Percentiles rank a stretch among this genome's conserved stretches.
phyloP scores from a whole-genome alignment of 2,329 filamentous ascomycete genomes.

The Zalaria obscura region DNA sequence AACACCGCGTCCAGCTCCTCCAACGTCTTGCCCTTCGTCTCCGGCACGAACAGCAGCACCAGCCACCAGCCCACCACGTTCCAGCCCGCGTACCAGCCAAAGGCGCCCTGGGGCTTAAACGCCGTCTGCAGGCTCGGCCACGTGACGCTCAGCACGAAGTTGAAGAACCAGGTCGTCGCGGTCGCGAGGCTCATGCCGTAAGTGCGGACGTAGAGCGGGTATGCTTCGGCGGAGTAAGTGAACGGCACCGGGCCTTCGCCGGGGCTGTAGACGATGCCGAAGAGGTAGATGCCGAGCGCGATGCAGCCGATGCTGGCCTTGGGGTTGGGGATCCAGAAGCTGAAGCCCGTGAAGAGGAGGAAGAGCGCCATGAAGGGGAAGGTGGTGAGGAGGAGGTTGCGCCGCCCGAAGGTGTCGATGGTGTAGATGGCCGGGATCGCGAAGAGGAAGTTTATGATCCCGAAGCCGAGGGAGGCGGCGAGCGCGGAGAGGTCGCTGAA shows the following conservation, averaged over 20 bases:
- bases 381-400: constrained; percentile 28
- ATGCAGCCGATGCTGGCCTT: no score
- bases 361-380: constrained; percentile 35
- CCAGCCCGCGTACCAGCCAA: constrained; percentile 43
- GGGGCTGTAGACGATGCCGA: constrained; percentile 37
- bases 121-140: constrained; percentile 34
- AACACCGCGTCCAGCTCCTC: constrained; percentile 25
- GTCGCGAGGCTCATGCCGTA: constrained; percentile 29
- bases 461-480: constrained; percentile 28
- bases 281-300: constrained; percentile 28
- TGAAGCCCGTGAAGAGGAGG: constrained; percentile 32
- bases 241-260: constrained; percentile 27
- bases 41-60: constrained; percentile 26
- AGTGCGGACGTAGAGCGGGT: constrained; percentile 30
- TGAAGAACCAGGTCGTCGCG: constrained; percentile 34
- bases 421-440: constrained; percentile 31
- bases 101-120: constrained; percentile 35
- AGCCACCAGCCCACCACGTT: constrained; percentile 42
- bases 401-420: constrained; percentile 30
- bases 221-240: constrained; percentile 30
- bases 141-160: constrained; percentile 15
- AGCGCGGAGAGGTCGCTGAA: constrained; percentile 22
- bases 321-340: not conserved
- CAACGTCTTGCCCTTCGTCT: constrained; percentile 30
- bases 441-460: constrained; percentile 30